Evolutionary conservation across 73 alveolate genomes (phyloP).

Genomic region (Urostyla sp.): DNA sequence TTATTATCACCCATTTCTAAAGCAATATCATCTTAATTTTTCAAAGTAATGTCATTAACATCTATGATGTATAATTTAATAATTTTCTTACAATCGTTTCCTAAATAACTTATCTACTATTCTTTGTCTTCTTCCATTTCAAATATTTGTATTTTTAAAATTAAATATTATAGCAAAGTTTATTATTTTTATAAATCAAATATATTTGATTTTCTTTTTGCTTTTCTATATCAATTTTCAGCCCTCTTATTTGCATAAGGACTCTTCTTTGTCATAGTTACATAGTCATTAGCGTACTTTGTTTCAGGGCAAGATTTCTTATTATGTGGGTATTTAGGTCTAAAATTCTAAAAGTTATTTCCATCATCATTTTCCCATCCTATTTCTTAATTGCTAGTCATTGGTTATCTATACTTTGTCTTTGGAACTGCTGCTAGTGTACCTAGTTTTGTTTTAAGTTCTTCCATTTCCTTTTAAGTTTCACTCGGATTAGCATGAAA

Average conservation of each 20-base stretch:
- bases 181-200: too few relatives aligned
- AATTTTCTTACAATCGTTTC: too few relatives aligned
- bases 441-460: conserved; percentile 56
- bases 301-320: conserved; percentile 75
- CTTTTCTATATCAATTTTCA: too few relatives aligned
- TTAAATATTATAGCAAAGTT: too few relatives aligned
- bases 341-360: conserved; percentile 32
- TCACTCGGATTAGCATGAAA: neutral
- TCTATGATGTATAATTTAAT: too few relatives aligned
- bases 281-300: conserved; percentile 73
- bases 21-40: too few relatives aligned
- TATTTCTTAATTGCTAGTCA: conserved; percentile 69
- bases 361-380: conserved; percentile 80
- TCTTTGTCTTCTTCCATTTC: too few relatives aligned
- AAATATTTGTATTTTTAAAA: too few relatives aligned
- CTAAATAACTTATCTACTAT: too few relatives aligned
- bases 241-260: conserved; percentile 72
- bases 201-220: too few relatives aligned
- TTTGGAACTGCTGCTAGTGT: conserved; percentile 72
- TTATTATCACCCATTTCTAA: too few relatives aligned
- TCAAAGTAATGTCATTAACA: too few relatives aligned
- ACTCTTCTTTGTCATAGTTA: conserved; percentile 69
- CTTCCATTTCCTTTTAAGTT: conserved; percentile 60
- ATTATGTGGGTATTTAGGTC: conserved; percentile 54
- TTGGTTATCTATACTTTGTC: conserved; percentile 68